Evolutionary conservation across 768 basidiomycete species (phyloP), one percentile per base, ranked within the genome.

Genomic region (Mrakia hoshinonis): DNA sequence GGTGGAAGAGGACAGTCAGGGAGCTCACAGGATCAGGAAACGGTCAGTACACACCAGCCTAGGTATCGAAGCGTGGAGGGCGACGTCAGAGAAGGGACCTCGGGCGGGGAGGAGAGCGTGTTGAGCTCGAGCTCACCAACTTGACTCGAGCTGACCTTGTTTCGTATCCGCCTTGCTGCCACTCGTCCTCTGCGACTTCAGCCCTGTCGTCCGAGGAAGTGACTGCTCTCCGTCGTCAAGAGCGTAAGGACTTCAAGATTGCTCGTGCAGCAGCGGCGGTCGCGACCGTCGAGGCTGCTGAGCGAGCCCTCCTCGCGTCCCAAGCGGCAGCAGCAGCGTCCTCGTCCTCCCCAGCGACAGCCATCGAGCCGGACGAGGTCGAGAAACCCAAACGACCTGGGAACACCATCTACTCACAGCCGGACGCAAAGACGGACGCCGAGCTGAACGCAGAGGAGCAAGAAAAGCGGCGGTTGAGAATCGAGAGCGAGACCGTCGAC

Each of bases 211-310:
- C 93, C 0, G 96, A 99, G 77, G 92, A 98, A 79, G 81, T 96
- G 67, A 91, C 92, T 11, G 91, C 89, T 48, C 87, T 86, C 76
- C 87, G 96, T 48, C 84, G 96, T 60, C 86, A 87, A 38, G 92
- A 94, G 75, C 87, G 96, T 47, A 88, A 87, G 75, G 89, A 92
- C 75, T 94, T 95, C 83, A 99, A 99, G 80, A 83, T 88, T 48
- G 92, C 95, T 77, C 87, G 96, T 76, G 93, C 94, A 34, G 82
- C 83, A 69, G 95, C 93, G 2, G 89, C 79, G 73, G 75, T 81
- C 34, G 73, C 76, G n/a, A 79, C 80, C 20, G 78, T 78, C 43
- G 77, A 96, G 74, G 91, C 91, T 0, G 80, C 80, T 22, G 81
- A 82, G 73, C 72, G 72, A 22, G 79, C 77, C 11, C 75, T 81